Base-by-base conservation (phyloP, 768 basidiomycete genomes). In the Xerocomellus amylosporus region DNA sequence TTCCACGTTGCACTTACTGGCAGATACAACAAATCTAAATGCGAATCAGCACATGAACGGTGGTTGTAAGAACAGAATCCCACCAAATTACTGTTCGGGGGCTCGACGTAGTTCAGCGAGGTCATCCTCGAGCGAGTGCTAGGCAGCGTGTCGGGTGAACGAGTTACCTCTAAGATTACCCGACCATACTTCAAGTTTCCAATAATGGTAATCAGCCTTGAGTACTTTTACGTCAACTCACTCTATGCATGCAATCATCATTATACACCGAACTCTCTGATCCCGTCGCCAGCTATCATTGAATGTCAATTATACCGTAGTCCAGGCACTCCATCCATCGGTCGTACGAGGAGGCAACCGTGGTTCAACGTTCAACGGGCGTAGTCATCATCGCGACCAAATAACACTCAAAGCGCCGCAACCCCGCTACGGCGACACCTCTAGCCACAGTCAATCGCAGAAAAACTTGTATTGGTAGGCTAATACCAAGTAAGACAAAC, bases 21-120 rank as follows among this genome's bases (percentile, higher is more conserved):
- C 87, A 90, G 61, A 90, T 90, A 62, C 88, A 91, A 65, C 89
- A 90, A 56, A 85, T 76, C 88, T 88, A 59, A 37, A 46, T n/a
- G 26, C 12, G 37, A 48, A 43, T 52, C 39, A 56, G n/a, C 37
- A 51, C 47, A 28, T 19, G 46, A 19, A 24, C 5, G 13, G 28
- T 2, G 9, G 22, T 30, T 7, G 14, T 12, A 30, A 48, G n/a
- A 36, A 19, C 13, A 34, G 12, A 45, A 22, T 70, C 84, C 51
- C 54, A 86, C 87, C 49, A 91, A 73, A 62, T 90, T 91, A 45
- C 75, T 74, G 69, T 90, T 89, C 13, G 84, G 79, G 22, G 74
- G 64, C 37, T 79, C 83, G 24, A 84, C 73, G 64, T 90, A 91
- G 68, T 74, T 84, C 46, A 69, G 36, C 46, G 60, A 67, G 53